These are phyloP conservation scores for Suhomyces yuchorum DNA, from an alignment of 1,139 yeast species.

Conservation along the genomic window DNA sequence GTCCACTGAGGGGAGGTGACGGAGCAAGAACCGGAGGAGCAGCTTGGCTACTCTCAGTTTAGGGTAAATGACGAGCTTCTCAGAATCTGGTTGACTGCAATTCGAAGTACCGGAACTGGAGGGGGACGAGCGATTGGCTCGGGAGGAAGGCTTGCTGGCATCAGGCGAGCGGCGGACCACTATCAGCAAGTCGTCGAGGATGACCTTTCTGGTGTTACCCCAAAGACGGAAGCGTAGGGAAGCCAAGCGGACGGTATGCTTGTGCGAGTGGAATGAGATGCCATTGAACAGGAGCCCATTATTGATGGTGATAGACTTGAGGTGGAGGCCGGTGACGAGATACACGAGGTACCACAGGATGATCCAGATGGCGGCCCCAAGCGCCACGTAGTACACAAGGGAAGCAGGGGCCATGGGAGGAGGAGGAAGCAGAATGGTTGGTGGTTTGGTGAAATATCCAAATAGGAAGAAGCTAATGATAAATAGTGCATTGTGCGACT, in stretches of 20 bases:
- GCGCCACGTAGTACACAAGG: conserved; percentile 7
- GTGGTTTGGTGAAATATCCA: neutral
- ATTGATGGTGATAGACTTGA: conserved; percentile 36
- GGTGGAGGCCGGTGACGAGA: conserved; percentile 35
- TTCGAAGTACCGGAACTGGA: neutral
- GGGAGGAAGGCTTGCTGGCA: neutral
- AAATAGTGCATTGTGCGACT: neutral
- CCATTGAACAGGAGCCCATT: conserved; percentile 46
- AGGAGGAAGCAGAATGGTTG: neutral
- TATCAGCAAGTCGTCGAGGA: conserved; percentile 18
- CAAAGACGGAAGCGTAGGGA: conserved; percentile 40
- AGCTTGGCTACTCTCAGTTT: conserved; percentile 6
- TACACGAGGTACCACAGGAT: conserved; percentile 32
- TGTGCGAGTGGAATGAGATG: conserved; percentile 23
- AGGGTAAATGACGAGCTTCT: conserved; percentile 1
- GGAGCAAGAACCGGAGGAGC: conserved; percentile 20
- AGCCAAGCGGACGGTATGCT: conserved; percentile 20
- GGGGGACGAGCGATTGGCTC: neutral
- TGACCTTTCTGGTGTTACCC: conserved; percentile 42
- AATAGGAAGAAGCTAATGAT: neutral
- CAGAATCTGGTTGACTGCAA: neutral
- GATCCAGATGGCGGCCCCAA: conserved; percentile 23
- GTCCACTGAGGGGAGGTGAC: conserved; percentile 30
- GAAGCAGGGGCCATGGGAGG: conserved; percentile 1
- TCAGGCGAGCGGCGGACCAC: neutral